Conservation (phyloP, 192 early-diverging fungal genomes). For the Umbelopsis isabellina region DNA sequence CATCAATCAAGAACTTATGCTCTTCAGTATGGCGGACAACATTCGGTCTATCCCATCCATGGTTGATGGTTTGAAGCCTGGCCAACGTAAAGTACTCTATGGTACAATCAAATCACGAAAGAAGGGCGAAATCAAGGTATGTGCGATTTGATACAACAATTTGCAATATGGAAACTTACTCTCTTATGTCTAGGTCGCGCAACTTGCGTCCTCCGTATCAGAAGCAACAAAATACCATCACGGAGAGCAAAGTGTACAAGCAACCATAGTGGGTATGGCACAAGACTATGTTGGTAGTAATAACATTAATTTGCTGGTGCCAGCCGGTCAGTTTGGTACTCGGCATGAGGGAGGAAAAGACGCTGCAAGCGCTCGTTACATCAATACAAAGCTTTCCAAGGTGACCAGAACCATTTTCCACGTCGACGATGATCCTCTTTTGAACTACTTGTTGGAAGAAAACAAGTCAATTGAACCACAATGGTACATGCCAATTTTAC, state of each 20-base stretch:
- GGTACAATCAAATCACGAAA: constrained; percentile 83
- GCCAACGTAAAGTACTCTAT: constrained; percentile 94
- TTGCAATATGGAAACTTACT: background rate
- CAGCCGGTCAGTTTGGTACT: constrained; percentile 92
- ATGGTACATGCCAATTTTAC: constrained; percentile 93
- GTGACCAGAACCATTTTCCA: constrained; percentile 81
- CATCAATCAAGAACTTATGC: constrained; percentile 93
- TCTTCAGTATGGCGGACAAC: constrained; percentile 96
- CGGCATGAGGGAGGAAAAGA: constrained; percentile 90
- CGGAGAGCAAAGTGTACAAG: constrained; percentile 81
- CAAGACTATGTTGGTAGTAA: constrained; percentile 96
- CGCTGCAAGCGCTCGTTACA: constrained; percentile 97
- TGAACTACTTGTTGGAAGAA: constrained; percentile 88
- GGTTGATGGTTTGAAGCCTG: constrained; percentile 96
- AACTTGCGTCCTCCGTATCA: constrained; percentile 86
- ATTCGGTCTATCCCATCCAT: constrained; percentile 91
- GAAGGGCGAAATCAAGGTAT: constrained; percentile 80
- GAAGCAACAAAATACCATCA: constrained; percentile 95
- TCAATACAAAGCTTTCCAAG: constrained; percentile 75
- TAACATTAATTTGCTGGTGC: constrained; percentile 86
- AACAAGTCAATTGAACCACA: constrained; percentile 90
- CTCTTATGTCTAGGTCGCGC: constrained; percentile 58
- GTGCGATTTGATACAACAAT: background rate
- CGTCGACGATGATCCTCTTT: constrained; percentile 79
- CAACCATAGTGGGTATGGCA: constrained; percentile 92